Evolutionary conservation across 192 early-diverging fungal species (phyloP), one percentile per base, ranked within the genome.

Genomic region (Backusella westeae): DNA sequence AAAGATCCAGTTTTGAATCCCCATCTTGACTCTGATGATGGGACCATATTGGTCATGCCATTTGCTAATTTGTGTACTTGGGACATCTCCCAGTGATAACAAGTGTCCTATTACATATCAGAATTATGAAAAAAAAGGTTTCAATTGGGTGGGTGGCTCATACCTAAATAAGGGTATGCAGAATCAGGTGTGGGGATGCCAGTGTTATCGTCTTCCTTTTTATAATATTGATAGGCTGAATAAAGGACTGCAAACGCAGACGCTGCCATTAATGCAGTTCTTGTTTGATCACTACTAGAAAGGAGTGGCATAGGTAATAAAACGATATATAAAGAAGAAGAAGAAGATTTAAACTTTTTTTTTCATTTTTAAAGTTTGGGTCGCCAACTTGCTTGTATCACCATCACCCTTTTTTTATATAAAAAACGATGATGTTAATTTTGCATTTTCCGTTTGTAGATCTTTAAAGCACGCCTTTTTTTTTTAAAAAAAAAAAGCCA

Each of bases 1-100:
- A 21, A 65, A 39, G 34, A 74, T 74, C 72, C 72, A 74, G 38
- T 65, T 56, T 41, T 74, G 72, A 17, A 65, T 56, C 39, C 72
- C 72, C 72, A 74, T 74, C 21, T 35, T 35, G 23, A 74, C 6
- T n/a, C 38, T 36, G n/a, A 74, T 65, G 14, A 74, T 74, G n/a
- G 72, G 72, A 4, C 72, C 72, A 23, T 34, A 65, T 38, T 66
- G 4, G 17, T 65, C 56, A 7, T 74, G 72, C 72, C 72, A 74
- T 74, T 59, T 65, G 34, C 34, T 56, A 39, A 74, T 56, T 14
- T 56, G 41, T 3, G 19, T 26, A 23, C 56, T 35, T 39, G 72
- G 72, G 1, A 65, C 9, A 23, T 19, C 21, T 3, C 72, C 72
- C 36, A 74, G 19, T 7, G 72, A 65, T 14, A 74, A 1, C 56